Base-by-base conservation (phyloP, 495 filamentous ascomycete genomes). In the Tetracladium marchalianum region DNA sequence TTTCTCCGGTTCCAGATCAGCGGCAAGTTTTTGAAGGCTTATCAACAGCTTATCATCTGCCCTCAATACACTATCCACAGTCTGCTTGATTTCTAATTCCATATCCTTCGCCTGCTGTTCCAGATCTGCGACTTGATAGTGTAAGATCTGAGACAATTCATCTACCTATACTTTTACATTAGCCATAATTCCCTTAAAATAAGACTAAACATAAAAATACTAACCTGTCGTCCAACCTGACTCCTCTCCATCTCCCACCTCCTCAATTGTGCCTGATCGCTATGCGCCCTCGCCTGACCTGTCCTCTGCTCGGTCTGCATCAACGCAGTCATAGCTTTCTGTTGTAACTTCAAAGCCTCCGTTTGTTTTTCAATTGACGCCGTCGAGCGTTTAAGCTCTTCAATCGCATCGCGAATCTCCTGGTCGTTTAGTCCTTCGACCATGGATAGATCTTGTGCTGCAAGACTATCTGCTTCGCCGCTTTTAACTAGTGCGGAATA, bases 11-110 rank as follows among this genome's bases (percentile, higher is more conserved):
- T 68, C 62, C 24, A 73, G 59, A 47, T 71, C 68, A 57, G 56
- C 63, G 8, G 67, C 62, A 10, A 73, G 61, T 49, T 73, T 73
- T 52, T 73, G 67, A 12, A 73, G 60, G 46, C 68, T 71, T 22
- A 61, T 51, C 2, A 73, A 51, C 16, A 72, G 59, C 48, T 67
- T 71, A 54, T 73, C 68, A 46, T 73, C 69, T 13, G 67, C 61
- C 31, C 42, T 60, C 2, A 71, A 49, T 33, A 70, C 48, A 1
- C 52, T 50, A 32, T 67, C 64, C 2, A 66, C 59, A 1, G 60
- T 65, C 45, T 66, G 52, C 36, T 46, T 65, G 44, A 50, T 63
- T 43, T 31, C 44, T 31, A 12, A 44, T 34, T 43, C 56, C 49
- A 22, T 56, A 39, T 12, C 39, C 51, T 53, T 59, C 32, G 12